These are phyloP conservation scores for Populus hybrid DNA, from an alignment of 441 rosid genomes.

Conservation along the genomic window DNA sequence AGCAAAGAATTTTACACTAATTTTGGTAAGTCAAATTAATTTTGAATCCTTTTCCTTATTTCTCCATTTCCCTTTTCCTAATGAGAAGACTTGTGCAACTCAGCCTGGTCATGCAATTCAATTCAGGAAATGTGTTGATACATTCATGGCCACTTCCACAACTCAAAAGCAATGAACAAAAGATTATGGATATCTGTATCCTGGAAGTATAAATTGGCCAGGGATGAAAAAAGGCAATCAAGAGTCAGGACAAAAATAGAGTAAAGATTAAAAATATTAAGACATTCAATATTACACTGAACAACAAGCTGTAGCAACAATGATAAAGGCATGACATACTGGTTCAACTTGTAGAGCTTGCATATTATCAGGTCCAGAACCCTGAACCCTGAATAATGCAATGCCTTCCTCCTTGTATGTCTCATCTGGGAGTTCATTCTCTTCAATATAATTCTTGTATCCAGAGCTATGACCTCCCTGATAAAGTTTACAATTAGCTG, in stretches of 20 bases:
- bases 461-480: conserved; percentile 92
- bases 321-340: conserved; percentile 55
- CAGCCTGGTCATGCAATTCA: background rate
- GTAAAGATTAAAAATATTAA: background rate
- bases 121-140: background rate
- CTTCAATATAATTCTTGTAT: conserved; percentile 69
- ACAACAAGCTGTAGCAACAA: background rate
- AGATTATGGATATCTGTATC: background rate
- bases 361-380: conserved; percentile 98
- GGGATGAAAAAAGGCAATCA: background rate
- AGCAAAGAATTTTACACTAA: background rate
- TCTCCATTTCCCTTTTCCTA: background rate
- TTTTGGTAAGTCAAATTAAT: background rate
- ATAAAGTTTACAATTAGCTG: conserved; percentile 26
- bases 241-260: background rate
- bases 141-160: background rate
- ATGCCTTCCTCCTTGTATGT: conserved; percentile 73
- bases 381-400: conserved; percentile 79
- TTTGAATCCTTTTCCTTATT: background rate
- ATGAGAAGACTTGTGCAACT: background rate
- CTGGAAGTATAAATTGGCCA: background rate
- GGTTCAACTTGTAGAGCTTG: conserved; percentile 97
- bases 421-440: conserved; percentile 70
- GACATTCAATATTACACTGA: conserved; percentile 16
- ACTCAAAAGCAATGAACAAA: background rate